Percentiles rank a stretch among this genome's conserved stretches.
Evolutionary conservation across 2,329 filamentous ascomycete species (phyloP).

Genomic region (Cercospora sesami): DNA sequence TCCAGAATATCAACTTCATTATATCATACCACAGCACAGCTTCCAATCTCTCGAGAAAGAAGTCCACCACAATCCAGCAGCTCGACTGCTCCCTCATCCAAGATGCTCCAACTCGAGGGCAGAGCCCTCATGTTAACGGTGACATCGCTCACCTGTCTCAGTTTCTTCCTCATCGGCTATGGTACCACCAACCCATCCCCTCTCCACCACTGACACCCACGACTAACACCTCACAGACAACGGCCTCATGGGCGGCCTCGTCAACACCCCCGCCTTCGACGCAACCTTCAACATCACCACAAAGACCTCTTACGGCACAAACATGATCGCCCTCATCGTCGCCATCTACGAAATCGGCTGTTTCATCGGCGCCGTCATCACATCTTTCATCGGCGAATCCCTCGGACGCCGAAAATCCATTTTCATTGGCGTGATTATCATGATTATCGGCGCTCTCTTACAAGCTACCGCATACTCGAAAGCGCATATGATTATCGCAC

Average conservation of each 20-base stretch:
- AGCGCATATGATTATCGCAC: conserved; percentile 47
- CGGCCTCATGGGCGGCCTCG: conserved; percentile 34
- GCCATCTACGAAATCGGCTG: conserved; percentile 48
- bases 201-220: conserved; percentile 20
- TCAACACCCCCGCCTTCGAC: conserved; percentile 46
- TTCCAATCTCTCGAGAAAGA: not conserved
- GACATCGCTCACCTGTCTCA: conserved; percentile 48
- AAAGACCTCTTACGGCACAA: conserved; percentile 37
- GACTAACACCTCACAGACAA: conserved; percentile 16
- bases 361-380: conserved; percentile 45
- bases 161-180: conserved; percentile 53
- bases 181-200: not conserved
- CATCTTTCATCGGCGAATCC: conserved; percentile 46
- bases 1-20: not conserved
- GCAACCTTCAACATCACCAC: conserved; percentile 44
- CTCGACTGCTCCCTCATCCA: conserved; percentile 12
- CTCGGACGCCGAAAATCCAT: conserved; percentile 50
- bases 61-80: not conserved
- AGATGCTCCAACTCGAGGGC: conserved; percentile 37
- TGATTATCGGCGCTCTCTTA: conserved; percentile 47
- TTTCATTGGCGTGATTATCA: conserved; percentile 46
- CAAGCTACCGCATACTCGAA: conserved; percentile 45
- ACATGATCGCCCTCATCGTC: conserved; percentile 50
- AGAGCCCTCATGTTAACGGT: conserved; percentile 47
- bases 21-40: not conserved